Percentiles rank a stretch among this genome's conserved stretches.
phyloP scores from a whole-genome alignment of 805 yeast genomes.

The Candida nemodendra region DNA sequence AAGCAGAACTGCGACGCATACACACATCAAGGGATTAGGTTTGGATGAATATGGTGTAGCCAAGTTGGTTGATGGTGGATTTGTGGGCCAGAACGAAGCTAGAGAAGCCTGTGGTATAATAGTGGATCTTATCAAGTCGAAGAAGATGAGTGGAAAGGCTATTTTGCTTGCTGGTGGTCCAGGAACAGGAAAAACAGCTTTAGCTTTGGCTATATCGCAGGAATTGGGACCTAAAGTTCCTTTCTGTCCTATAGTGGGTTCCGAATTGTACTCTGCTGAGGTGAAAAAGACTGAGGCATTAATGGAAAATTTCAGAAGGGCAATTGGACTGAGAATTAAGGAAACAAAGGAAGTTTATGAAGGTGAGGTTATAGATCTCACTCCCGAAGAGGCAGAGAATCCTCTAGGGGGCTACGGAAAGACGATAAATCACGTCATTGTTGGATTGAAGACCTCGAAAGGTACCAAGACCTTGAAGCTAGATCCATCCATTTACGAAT shows the following conservation, averaged over 20 bases:
- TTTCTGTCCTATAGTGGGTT: constrained; percentile 91
- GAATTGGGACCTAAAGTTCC: constrained; percentile 79
- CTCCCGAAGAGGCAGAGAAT: constrained; percentile 80
- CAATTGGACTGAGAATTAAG: constrained; percentile 91
- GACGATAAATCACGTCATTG: constrained; percentile 72
- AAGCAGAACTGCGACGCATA: constrained; percentile 76
- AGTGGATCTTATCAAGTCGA: constrained; percentile 88
- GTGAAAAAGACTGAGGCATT: constrained; percentile 93
- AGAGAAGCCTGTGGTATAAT: constrained; percentile 95
- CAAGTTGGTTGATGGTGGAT: constrained; percentile 79
- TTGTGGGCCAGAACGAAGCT: constrained; percentile 96
- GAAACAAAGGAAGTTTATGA: constrained; percentile 97
- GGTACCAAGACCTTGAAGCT: constrained; percentile 96
- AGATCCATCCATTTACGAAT: constrained; percentile 97
- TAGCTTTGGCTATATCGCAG: constrained; percentile 90
- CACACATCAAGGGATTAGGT: constrained; percentile 97
- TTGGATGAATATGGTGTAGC: constrained; percentile 89
- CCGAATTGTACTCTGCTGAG: constrained; percentile 90
- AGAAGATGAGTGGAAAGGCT: constrained; percentile 95
- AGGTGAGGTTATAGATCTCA: constrained; percentile 97
- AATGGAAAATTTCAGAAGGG: constrained; percentile 93
- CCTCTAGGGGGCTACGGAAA: constrained; percentile 89
- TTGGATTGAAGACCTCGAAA: constrained; percentile 95
- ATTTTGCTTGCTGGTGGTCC: constrained; percentile 97
- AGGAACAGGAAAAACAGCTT: constrained; percentile 97